Evolutionary conservation across 2,329 filamentous ascomycete genomes (phyloP), one percentile per base, ranked within the genome.

Genomic region (Phialophora expanda): DNA sequence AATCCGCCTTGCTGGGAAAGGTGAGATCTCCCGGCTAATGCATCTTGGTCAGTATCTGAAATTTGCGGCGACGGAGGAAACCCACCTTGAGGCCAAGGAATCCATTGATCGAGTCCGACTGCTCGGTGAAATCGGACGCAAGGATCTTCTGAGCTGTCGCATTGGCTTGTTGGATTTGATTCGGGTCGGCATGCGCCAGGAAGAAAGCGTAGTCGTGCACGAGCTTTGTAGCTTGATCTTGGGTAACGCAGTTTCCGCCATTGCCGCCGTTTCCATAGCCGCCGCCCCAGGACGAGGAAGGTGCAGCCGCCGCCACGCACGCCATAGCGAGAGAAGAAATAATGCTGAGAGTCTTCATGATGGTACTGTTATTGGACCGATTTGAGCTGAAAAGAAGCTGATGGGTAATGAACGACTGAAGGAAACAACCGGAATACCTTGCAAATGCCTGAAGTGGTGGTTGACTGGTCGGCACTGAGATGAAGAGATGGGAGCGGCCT

Each of bases 201-300:
- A 61, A 61, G 58, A 61, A 61, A 17, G 58, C 44, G 46, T 53
- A 61, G 46, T 61, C 58, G 30, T 61, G 58, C 28, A 61, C 58
- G 30, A 61, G 17, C 58, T 61, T 50, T 4, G 48, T 61, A 8
- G 58, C 58, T 30, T 61, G 58, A 22, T 53, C 58, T 11, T 61
- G 48, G n/a, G 58, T 38, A 17, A 61, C 32, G 14, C 46, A 61
- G 0, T 28, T 53, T 8, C 58, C 48, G 20, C 22, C 24, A 20
- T 30, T 34, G 14, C 22, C 56, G 9, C 41, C 41, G 22, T 38
- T 34, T 20, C 57, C 57, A 34, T 53, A 51, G 11, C 46, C 46
- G 26, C 32, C 26, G 20, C 41, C 30, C 41, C 44, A 59, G 56
- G 22, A 20, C 11, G 58, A 61, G 26, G 57, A 61, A 5, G 58